Evolutionary conservation across 2,329 filamentous ascomycete species (phyloP), one percentile per base, ranked within the genome.

Genomic region (Arthrinium phaeospermum): DNA sequence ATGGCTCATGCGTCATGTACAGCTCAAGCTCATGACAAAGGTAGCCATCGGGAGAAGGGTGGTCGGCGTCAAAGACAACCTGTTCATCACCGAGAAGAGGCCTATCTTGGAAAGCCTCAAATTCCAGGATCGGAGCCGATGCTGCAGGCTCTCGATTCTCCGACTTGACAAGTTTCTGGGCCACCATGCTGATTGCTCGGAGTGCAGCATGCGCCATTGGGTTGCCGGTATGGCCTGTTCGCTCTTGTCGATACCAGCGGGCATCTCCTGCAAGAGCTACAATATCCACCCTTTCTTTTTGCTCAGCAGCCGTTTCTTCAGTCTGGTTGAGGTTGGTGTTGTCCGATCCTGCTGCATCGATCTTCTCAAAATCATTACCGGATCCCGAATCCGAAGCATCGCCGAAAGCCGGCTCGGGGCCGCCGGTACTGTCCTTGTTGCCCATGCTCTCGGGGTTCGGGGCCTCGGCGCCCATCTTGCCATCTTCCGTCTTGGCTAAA

Each of bases 1-100:
- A 99, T 6, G 96, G 96, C 83, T 99, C 96, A 79, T 98, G 95
- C 2, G 95, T 98, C 73, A 97, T 87, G 83, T 98, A 98, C 72
- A 99, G 89, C 82, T 98, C 96, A 44, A 99, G 88, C 71, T 94
- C 94, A 76, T 97, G 94, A 83, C 96, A 98, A 27, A 99, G 90
- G 81, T 99, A 99, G 70, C 96, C 96, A 76, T 94, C 93, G 45
- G 90, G 88, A 75, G 87, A 89, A 53, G 88, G 89, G 78, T 92
- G 92, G 77, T 91, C 91, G 77, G 89, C 84, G 68, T 86, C 85
- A 78, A 91, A 93, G 74, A 92, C 89, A 71, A 83, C 80, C 74
- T 85, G 82, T 80, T 96, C 93, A 71, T 93, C 84, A 2, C 87
- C 84, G n/a, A 92, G 89, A 46, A 96, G 84, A 13, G 94, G 92